phyloP scores from a whole-genome alignment of 306 rosid genomes.

The Rubus parviflorus region DNA sequence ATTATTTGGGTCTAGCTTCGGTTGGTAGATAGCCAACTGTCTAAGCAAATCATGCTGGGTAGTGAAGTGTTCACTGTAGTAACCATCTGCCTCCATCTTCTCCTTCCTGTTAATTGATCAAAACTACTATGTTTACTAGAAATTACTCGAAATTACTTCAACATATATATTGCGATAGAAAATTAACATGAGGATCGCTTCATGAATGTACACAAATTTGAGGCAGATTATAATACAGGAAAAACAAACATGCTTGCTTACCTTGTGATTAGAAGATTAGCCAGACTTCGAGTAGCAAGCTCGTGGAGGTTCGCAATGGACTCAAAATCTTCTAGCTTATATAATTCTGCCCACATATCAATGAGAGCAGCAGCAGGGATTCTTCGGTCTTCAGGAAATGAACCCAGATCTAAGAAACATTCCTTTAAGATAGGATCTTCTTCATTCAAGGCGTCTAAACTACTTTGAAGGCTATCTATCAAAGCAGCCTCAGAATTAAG shows the following conservation, averaged over 20 bases:
- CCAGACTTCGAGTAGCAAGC: slow-evolving; percentile 36
- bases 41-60: slow-evolving; percentile 52
- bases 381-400: slow-evolving; percentile 62
- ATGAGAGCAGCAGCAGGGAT: slow-evolving; percentile 56
- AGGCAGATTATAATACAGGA: slow-evolving; percentile 39
- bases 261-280: slow-evolving; percentile 23
- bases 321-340: slow-evolving; percentile 30
- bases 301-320: slow-evolving; percentile 40
- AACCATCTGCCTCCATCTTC: slow-evolving; percentile 27
- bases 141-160: background rate
- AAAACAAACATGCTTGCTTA: background rate
- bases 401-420: slow-evolving; percentile 60
- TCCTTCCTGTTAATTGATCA: slow-evolving; percentile 37
- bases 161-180: background rate
- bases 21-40: slow-evolving; percentile 46
- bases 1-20: slow-evolving; percentile 31
- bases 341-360: slow-evolving; percentile 61
- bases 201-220: slow-evolving; percentile 15
- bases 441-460: slow-evolving; percentile 34
- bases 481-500: slow-evolving; percentile 15
- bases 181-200: slow-evolving; percentile 23
- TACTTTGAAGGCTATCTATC: slow-evolving; percentile 37
- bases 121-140: background rate
- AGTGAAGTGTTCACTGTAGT: slow-evolving; percentile 40
- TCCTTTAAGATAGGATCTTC: slow-evolving; percentile 32